Evolutionary conservation across 345 rosid species (phyloP).

Genomic region (Tarenaya hassleriana): DNA sequence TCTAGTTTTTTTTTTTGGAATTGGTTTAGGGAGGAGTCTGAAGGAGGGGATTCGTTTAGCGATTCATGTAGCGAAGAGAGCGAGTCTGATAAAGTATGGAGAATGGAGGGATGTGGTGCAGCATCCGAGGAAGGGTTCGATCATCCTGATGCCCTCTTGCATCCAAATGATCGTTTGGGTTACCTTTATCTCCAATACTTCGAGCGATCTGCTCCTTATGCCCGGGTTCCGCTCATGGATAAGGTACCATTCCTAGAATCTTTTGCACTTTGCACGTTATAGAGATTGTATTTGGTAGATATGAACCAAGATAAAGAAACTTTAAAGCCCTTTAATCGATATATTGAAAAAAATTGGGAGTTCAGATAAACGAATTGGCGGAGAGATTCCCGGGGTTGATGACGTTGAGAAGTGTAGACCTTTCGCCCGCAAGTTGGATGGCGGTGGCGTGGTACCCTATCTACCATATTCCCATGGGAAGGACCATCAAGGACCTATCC

Average conservation of each 20-base stretch:
- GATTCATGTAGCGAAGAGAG: slow-evolving; percentile 86
- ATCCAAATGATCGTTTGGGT: slow-evolving; percentile 65
- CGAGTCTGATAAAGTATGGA: too few species aligned
- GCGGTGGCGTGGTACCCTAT: slow-evolving; percentile 98
- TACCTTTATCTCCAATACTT: slow-evolving; percentile 70
- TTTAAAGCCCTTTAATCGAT: too few species aligned
- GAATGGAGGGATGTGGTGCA: too few species aligned
- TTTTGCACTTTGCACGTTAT: slow-evolving; percentile 5
- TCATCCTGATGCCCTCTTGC: slow-evolving; percentile 52
- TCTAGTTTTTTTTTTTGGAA: slow-evolving; percentile 15
- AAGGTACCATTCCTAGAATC: slow-evolving; percentile 50
- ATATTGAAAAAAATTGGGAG: too few species aligned
- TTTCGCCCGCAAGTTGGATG: slow-evolving; percentile 99
- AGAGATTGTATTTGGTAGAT: too few species aligned
- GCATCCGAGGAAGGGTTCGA: slow-evolving; percentile 83
- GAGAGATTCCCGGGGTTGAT: slow-evolving; percentile 66
- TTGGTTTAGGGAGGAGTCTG: slow-evolving; percentile 74
- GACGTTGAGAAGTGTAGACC: slow-evolving; percentile 90
- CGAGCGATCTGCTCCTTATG: slow-evolving; percentile 85
- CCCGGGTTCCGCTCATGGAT: slow-evolving; percentile 96
- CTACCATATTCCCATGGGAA: slow-evolving; percentile 97
- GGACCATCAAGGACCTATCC: slow-evolving; percentile 90
- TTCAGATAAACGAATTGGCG: slow-evolving; percentile 70
- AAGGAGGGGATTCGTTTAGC: slow-evolving; percentile 60
- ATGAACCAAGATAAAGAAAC: too few species aligned